These are phyloP conservation scores for Pisolithus marmoratus DNA, from an alignment of 768 basidiomycete species.

Conservation along the genomic window DNA sequence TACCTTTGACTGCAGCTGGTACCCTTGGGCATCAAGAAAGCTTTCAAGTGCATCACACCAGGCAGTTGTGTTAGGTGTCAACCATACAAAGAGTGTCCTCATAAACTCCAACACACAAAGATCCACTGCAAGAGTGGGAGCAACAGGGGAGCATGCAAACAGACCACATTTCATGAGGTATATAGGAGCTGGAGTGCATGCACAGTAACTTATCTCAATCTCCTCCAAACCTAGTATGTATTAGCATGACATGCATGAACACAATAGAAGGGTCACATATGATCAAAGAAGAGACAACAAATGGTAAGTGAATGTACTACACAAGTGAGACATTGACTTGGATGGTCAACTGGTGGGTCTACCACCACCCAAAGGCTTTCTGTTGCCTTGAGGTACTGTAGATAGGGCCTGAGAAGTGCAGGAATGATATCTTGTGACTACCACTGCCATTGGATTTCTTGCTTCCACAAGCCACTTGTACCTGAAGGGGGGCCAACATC, in stretches of 20 bases:
- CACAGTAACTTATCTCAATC: slow-evolving; percentile 5
- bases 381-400: not conserved
- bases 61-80: too few relatives aligned
- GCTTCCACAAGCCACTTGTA: too few relatives aligned
- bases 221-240: slow-evolving; percentile 4
- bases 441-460: not conserved
- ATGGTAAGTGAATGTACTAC: too few relatives aligned
- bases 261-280: too few relatives aligned
- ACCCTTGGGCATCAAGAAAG: too few relatives aligned
- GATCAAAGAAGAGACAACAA: too few relatives aligned
- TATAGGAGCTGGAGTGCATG: slow-evolving; percentile 10
- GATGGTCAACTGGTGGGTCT: not conserved
- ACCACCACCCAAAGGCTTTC: not conserved
- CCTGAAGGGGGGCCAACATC: too few relatives aligned
- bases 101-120: slow-evolving; percentile 25
- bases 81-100: too few relatives aligned
- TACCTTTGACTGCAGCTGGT: too few relatives aligned
- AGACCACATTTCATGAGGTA: slow-evolving; percentile 21
- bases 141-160: slow-evolving; percentile 24
- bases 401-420: not conserved
- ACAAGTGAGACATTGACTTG: not conserved
- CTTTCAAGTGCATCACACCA: too few relatives aligned
- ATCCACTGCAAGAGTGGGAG: slow-evolving; percentile 28
- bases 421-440: too few relatives aligned
- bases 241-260: not conserved